A percentile compares a stretch with the other conserved stretches of the same genome.
Conservation (phyloP, 345 rosid genomes). For the Salix dunnii region DNA sequence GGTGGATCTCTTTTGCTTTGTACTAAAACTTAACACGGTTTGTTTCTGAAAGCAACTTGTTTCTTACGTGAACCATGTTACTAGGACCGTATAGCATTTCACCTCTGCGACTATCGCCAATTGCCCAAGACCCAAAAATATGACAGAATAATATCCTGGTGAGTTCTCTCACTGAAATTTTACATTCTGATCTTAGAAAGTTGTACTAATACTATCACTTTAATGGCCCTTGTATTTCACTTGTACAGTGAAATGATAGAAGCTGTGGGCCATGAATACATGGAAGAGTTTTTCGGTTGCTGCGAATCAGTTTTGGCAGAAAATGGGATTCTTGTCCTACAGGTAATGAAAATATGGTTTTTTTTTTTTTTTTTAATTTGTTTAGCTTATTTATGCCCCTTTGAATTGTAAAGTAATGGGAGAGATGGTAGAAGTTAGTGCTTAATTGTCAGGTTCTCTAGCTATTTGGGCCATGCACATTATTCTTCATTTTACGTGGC, state of each 20-base stretch:
- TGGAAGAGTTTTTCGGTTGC: conserved; percentile 73
- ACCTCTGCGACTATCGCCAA: conserved; percentile 77
- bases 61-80: neutral
- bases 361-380: neutral
- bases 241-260: conserved; percentile 82
- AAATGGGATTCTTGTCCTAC: conserved; percentile 73
- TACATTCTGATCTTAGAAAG: neutral
- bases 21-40: neutral
- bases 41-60: neutral
- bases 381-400: neutral
- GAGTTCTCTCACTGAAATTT: conserved; percentile 4
- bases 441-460: neutral
- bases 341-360: conserved; percentile 39
- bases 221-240: neutral
- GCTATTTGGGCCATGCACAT: neutral
- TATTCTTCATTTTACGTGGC: neutral
- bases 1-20: neutral
- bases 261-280: conserved; percentile 87
- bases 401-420: neutral
- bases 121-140: conserved; percentile 49
- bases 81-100: conserved; percentile 61
- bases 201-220: neutral
- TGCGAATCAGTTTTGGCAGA: conserved; percentile 74
- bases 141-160: conserved; percentile 90
- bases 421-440: neutral